Conservation (phyloP, 345 rosid species). For the Rhodomyrtus tomentosa region DNA sequence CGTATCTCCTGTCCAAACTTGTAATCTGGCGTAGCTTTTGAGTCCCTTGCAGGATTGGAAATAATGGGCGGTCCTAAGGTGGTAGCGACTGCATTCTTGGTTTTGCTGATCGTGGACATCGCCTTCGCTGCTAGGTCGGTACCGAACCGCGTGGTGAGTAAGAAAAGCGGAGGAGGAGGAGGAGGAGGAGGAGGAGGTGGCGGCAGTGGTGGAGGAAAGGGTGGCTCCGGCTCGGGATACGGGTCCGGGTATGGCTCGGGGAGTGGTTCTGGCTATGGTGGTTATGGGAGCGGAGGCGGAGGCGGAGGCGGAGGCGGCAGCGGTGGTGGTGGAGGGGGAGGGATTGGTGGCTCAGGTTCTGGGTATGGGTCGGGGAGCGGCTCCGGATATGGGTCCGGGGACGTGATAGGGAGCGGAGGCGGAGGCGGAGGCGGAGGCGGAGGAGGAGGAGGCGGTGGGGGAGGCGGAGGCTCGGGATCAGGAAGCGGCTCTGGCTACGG, state of each 20-base stretch:
- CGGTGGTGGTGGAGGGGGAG: conserved; percentile 13
- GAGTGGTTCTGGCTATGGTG: no score
- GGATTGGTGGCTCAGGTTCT: conserved; percentile 3
- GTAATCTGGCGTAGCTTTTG: not conserved
- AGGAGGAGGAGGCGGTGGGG: conserved; percentile 9
- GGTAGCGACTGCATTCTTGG: conserved; percentile 2
- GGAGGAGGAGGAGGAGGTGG: conserved; percentile 24
- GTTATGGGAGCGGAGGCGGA: conserved; percentile 19
- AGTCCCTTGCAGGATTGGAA: not conserved
- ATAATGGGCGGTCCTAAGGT: not conserved
- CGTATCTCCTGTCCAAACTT: not conserved
- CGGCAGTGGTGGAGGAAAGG: conserved; percentile 13
- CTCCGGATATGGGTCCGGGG: conserved; percentile 15
- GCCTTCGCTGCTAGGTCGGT: conserved; percentile 6
- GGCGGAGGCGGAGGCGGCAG: conserved; percentile 24
- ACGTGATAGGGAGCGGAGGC: not conserved
- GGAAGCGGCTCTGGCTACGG: conserved; percentile 9
- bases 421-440: conserved; percentile 18
- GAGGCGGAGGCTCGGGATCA: not conserved
- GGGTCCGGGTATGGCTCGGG: no score
- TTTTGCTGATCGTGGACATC: conserved; percentile 5
- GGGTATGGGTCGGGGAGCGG: conserved; percentile 28
- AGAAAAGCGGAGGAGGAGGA: conserved; percentile 22
- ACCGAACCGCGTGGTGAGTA: conserved; percentile 1
- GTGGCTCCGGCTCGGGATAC: no score